These are phyloP conservation scores for Eucalyptus regnans DNA, from an alignment of 345 rosid genomes.

Conservation along the genomic window DNA sequence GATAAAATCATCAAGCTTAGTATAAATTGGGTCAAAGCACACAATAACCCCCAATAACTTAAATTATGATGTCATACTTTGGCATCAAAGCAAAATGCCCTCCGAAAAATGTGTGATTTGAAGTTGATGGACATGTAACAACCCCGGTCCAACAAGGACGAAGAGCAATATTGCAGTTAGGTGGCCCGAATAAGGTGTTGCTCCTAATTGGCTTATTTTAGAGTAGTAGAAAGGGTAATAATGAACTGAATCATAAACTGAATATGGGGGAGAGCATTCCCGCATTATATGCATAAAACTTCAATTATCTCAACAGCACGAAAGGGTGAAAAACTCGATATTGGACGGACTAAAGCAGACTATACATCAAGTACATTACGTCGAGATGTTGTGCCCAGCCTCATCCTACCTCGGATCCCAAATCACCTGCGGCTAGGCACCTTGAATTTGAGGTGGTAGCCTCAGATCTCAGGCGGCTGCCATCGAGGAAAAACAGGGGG, in stretches of 20 bases:
- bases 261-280: not conserved
- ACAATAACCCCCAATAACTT: not conserved
- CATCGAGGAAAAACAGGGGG: rapidly evolving
- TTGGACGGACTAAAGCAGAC: not conserved
- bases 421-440: not conserved
- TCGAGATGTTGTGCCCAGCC: not conserved
- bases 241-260: not conserved
- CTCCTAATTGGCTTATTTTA: not conserved
- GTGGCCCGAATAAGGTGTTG: not conserved
- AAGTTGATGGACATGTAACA: not conserved
- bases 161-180: not conserved
- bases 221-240: not conserved
- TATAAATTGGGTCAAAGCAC: not conserved
- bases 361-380: not conserved
- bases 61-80: not conserved
- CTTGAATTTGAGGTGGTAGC: not conserved
- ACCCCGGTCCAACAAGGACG: not conserved
- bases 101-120: not conserved
- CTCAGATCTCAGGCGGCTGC: not conserved
- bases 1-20: not conserved
- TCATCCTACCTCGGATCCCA: not conserved
- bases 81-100: not conserved
- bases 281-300: not conserved
- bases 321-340: not conserved
- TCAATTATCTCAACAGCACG: not conserved